A percentile compares a stretch with the other conserved stretches of the same genome.
Evolutionary conservation across 2,329 filamentous ascomycete species (phyloP).

Genomic region (Cladosporium sp.): DNA sequence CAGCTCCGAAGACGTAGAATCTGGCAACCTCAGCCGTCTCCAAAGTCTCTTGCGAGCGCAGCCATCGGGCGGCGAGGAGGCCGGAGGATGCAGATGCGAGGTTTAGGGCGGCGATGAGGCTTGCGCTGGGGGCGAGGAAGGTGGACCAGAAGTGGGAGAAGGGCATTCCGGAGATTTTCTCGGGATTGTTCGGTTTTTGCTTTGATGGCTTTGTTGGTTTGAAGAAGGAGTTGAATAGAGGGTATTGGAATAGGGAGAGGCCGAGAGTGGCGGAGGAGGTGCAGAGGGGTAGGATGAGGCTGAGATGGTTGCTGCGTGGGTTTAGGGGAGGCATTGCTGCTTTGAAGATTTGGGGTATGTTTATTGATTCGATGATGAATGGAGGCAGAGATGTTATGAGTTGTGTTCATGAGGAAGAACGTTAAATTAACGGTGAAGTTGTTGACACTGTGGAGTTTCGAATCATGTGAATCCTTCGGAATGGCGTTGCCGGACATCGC

Average conservation of each 20-base stretch:
- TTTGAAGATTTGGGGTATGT: background rate
- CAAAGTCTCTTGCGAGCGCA: constrained; percentile 22
- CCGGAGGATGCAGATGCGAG: constrained; percentile 21
- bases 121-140: constrained; percentile 21
- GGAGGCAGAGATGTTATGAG: no score
- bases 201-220: background rate
- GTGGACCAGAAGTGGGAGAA: constrained; percentile 25
- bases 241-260: constrained; percentile 26
- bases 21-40: constrained; percentile 24
- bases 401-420: no score
- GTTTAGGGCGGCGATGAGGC: constrained; percentile 19
- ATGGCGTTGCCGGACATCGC: no score
- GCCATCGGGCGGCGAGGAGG: constrained; percentile 22
- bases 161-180: constrained; percentile 13
- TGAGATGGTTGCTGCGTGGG: constrained; percentile 24
- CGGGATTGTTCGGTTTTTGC: no score
- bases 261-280: constrained; percentile 28
- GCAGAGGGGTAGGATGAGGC: constrained; percentile 28
- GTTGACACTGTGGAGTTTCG: no score
- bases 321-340: constrained; percentile 22
- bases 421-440: no score
- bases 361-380: no score
- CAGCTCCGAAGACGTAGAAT: constrained; percentile 27
- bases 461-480: no score
- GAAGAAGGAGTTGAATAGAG: constrained; percentile 25